phyloP scores from a whole-genome alignment of 257 asterid species.

The Salvia splendens region DNA sequence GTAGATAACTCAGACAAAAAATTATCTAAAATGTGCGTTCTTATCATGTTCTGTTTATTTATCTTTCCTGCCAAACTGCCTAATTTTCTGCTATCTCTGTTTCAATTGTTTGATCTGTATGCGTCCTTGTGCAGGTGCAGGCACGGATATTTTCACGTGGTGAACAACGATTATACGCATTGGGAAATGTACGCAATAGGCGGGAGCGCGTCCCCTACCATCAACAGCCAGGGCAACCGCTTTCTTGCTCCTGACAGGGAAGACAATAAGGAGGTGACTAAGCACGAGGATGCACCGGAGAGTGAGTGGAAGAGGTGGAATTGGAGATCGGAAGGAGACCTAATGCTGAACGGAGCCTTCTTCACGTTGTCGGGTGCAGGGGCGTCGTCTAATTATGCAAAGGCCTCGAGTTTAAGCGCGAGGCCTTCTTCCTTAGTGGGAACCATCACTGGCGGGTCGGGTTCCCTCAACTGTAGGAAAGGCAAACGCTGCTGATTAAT shows the following conservation, averaged over 20 bases:
- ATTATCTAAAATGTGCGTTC: too few species aligned
- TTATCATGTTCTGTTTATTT: too few species aligned
- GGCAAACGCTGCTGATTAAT: conserved; percentile 53
- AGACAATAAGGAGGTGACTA: conserved; percentile 76
- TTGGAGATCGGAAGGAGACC: conserved; percentile 86
- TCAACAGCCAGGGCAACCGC: conserved; percentile 87
- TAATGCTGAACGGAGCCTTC: conserved; percentile 85
- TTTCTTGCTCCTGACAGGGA: conserved; percentile 69
- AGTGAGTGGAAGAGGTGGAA: conserved; percentile 78
- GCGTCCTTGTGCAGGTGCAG: conserved; percentile 56
- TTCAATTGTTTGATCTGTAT: not conserved
- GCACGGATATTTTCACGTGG: conserved; percentile 93
- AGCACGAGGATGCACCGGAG: conserved; percentile 69
- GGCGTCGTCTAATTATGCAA: conserved; percentile 79
- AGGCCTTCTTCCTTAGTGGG: conserved; percentile 68
- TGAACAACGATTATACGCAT: conserved; percentile 90
- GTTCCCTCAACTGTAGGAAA: conserved; percentile 64
- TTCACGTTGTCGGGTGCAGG: conserved; percentile 77
- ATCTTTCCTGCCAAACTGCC: too few species aligned
- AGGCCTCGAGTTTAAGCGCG: conserved; percentile 91
- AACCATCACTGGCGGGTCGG: conserved; percentile 61
- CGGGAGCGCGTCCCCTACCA: conserved; percentile 87
- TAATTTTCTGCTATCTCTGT: too few species aligned
- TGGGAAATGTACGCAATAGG: conserved; percentile 98
- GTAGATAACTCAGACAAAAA: too few species aligned